phyloP scores from a whole-genome alignment of 2,329 filamentous ascomycete genomes.

The Penicillium fuscoglaucum region DNA sequence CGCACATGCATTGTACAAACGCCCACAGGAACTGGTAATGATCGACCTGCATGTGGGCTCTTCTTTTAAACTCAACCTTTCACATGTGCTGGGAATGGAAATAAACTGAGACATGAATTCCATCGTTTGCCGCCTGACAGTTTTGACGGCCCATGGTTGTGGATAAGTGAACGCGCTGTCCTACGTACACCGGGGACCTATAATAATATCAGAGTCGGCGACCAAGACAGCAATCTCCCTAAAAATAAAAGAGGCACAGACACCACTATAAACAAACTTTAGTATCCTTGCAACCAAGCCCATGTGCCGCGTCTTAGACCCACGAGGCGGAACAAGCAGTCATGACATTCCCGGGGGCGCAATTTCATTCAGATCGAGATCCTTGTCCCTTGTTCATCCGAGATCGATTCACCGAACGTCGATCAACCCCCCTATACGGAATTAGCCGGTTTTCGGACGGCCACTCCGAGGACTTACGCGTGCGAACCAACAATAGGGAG shows the following conservation, averaged over 20 bases:
- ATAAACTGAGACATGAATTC: conserved; percentile 1
- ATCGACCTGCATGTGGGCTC: conserved; percentile 11
- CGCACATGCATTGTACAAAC: neutral
- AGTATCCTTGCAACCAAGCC: conserved; percentile 5
- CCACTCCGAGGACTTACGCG: neutral
- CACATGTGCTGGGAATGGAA: neutral
- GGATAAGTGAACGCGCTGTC: too few relatives aligned
- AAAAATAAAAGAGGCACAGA: neutral
- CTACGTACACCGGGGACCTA: neutral
- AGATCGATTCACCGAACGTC: conserved; percentile 1
- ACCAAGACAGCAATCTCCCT: neutral
- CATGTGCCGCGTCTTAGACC: conserved; percentile 22
- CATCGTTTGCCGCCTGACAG: neutral
- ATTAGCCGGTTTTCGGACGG: neutral
- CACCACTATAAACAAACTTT: neutral
- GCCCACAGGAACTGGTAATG: conserved; percentile 14
- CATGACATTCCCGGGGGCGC: conserved; percentile 12
- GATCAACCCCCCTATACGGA: conserved; percentile 4
- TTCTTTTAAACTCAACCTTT: neutral
- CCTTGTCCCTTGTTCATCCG: neutral
- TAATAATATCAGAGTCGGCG: neutral
- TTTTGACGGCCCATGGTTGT: neutral
- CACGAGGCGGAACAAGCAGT: conserved; percentile 18
- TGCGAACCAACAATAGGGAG: neutral
- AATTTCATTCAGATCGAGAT: conserved; percentile 12